Evolutionary conservation across 257 asterid species (phyloP).

Genomic region (Nicotiana attenuata): DNA sequence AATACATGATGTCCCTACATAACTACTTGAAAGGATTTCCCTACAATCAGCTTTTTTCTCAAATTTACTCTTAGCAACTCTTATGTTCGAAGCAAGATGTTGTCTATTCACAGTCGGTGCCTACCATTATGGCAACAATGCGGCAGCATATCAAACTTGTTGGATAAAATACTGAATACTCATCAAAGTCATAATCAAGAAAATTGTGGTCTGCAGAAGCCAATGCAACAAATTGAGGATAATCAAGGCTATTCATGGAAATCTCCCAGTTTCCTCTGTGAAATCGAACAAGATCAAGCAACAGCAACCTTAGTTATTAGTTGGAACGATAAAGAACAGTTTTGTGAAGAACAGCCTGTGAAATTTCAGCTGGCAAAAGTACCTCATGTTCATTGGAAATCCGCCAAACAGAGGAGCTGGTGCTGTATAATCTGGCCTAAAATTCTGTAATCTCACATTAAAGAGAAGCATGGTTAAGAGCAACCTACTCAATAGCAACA

Average conservation of each 20-base stretch:
- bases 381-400: conserved; percentile 69
- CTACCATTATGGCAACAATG: conserved; percentile 62
- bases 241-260: conserved; percentile 45
- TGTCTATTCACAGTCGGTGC: conserved; percentile 5
- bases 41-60: neutral
- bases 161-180: conserved; percentile 32
- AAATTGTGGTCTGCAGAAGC: conserved; percentile 29
- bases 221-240: conserved; percentile 41
- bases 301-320: neutral
- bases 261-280: conserved; percentile 78
- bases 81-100: neutral
- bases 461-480: conserved; percentile 2
- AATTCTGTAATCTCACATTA: conserved; percentile 44
- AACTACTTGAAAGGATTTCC: neutral
- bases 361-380: conserved; percentile 1
- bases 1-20: neutral
- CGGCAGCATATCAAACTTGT: conserved; percentile 67
- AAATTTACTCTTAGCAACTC: neutral
- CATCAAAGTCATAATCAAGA: conserved; percentile 38
- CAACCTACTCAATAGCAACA: neutral
- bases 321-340: neutral
- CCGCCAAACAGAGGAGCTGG: conserved; percentile 65
- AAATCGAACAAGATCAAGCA: neutral
- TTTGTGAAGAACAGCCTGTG: neutral
- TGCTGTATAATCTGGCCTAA: conserved; percentile 71